Evolutionary conservation across 2,329 filamentous ascomycete genomes (phyloP), one percentile per base, ranked within the genome.

Genomic region (Aspergillus ochraceus): DNA sequence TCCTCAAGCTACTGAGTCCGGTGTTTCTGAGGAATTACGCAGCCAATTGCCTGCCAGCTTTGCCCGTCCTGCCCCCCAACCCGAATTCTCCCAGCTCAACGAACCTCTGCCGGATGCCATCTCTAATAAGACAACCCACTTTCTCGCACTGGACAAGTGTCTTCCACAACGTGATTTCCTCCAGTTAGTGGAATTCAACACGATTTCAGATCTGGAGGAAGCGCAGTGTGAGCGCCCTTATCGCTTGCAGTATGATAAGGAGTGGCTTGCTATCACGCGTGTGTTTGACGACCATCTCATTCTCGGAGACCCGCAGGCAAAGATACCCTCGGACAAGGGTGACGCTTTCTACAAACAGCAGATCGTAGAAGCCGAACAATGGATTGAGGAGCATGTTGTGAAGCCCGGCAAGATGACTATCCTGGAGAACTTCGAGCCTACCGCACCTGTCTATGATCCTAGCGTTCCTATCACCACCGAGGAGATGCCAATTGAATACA

Each of bases 231-330:
- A 78, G 17, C 76, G 80, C 2, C 86, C 87, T 1, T 84, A 86
- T 66, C 80, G 79, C 11, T 81, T 97, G 0, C 80, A 87, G 52
- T 98, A 99, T 72, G 95, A 99, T 74, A 86, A 88, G 11, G 95
- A 99, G 78, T 99, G 94, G 94, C 87, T 99, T 8, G 90, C 95
- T 47, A 97, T 99, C 64, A 93, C 89, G 12, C 90, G 94, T 47
- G 89, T 88, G 8, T 96, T 98, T 70, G 86, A 90, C 46, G 68
- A 80, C 3, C 82, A 86, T 46, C 81, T 95, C 2, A 76, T 79
- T 1, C 79, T 94, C 42, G 90, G 91, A 49, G 81, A 89, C 63
- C 81, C 80, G 5, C 71, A 77, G 8, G 82, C 84, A 1, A 74
- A 76, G 45, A 76, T 84, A 0, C 82, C 89, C 0, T 73, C 78